Evolutionary conservation across 106 monocot genomes (phyloP), one percentile per base, ranked within the genome.

Genomic region (Agapanthus africanus): DNA sequence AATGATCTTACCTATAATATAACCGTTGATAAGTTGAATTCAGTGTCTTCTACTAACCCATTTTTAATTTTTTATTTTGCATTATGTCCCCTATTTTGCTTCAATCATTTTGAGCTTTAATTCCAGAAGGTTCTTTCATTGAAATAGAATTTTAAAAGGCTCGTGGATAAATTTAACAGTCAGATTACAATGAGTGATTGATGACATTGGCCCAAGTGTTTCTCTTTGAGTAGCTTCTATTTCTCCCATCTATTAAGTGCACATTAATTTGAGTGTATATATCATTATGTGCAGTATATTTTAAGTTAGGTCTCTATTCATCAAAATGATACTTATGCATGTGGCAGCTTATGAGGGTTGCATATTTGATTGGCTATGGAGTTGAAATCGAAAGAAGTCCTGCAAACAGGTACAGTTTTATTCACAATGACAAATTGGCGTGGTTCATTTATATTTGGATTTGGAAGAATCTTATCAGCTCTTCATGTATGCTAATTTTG

Each of bases 301-400:
- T 36, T 35, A 19, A 6, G 18, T 61, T 36, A 61, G 7, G 61
- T 6, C 36, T 15, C n/a, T 28, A 22, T 30, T 63, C 33, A 76
- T 25, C 67, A 57, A 60, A 37, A 19, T 52, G n/a, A 62, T 64
- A 44, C 23, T 51, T 40, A 41, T 79, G 37, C 18, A 61, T 73
- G 54, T 73, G 66, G 47, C 84, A 93, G 99, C 87, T 99, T 73
- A 87, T 99, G 99, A 87, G 99, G 78, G 82, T 99, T 71, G 99
- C 92, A 30, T 99, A 99, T 79, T 77, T 99, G 78, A 78, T 93
- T 72, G 99, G 99, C 26, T 82, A 90, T 83, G 93, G 83, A 71
- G 64, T 68, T 39, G 91, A 90, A 67, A 87, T 99, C 23, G 99
- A 87, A 73, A 87, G 79, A 78, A 99, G 87, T 78, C 87, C 99